Conservation (phyloP, 495 filamentous ascomycete species). For the Hyaloscypha hepaticicola region DNA sequence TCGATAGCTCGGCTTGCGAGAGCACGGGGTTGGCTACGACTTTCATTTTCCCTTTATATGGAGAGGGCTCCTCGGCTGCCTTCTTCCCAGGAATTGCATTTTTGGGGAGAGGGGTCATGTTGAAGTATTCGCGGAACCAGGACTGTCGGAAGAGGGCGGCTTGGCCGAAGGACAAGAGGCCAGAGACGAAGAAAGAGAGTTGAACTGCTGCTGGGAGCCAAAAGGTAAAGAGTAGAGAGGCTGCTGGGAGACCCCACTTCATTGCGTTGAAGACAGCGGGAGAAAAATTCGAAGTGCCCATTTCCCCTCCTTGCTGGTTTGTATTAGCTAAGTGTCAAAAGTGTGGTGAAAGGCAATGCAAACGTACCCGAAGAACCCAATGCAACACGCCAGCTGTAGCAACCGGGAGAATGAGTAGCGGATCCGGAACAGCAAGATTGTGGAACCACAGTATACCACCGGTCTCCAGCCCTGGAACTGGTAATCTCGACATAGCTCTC, state of each 20-base stretch:
- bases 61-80: not conserved
- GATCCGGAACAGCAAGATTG: constrained; percentile 77
- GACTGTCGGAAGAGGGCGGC: constrained; percentile 49
- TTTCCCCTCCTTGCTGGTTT: constrained; percentile 50
- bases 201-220: constrained; percentile 69
- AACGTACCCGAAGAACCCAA: constrained; percentile 57
- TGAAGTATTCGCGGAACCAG: constrained; percentile 47
- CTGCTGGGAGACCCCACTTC: constrained; percentile 54
- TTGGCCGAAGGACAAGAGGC: constrained; percentile 58
- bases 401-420: constrained; percentile 70
- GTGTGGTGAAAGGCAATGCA: not conserved
- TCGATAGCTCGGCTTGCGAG: constrained; percentile 24
- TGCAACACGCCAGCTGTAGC: constrained; percentile 49
- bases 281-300: constrained; percentile 33
- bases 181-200: constrained; percentile 64
- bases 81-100: not conserved
- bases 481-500: constrained; percentile 69
- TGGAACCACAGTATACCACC: constrained; percentile 75
- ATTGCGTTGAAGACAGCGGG: constrained; percentile 51
- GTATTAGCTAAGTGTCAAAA: constrained; percentile 6
- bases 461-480: constrained; percentile 71
- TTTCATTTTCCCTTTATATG: constrained; percentile 26
- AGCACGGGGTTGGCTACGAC: constrained; percentile 34
- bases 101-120: constrained; percentile 48
- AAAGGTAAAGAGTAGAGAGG: constrained; percentile 61